Conservation (phyloP, 495 filamentous ascomycete species). For the Podospora bellae-mahoneyi region DNA sequence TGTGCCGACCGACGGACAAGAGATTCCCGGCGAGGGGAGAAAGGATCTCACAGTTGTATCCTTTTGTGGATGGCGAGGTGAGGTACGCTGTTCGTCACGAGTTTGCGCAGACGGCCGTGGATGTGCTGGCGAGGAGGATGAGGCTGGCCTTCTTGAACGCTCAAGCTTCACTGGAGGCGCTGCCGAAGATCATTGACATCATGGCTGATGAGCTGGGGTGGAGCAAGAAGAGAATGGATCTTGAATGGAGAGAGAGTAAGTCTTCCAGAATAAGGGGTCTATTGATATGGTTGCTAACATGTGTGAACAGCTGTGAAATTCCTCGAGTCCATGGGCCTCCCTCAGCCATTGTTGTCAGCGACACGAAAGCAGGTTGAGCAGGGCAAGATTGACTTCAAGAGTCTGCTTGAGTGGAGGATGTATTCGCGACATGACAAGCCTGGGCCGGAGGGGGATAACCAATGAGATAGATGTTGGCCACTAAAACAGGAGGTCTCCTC, state of each 20-base stretch:
- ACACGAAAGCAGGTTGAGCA: slow-evolving; percentile 75
- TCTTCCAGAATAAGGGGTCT: neutral
- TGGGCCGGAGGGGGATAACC: slow-evolving; percentile 19
- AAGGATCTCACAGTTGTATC: slow-evolving; percentile 78
- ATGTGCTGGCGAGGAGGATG: slow-evolving; percentile 84
- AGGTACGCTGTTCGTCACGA: slow-evolving; percentile 87
- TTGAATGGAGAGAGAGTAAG: slow-evolving; percentile 78
- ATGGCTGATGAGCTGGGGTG: slow-evolving; percentile 89
- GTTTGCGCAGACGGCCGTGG: slow-evolving; percentile 90
- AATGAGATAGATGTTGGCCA: neutral
- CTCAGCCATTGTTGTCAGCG: slow-evolving; percentile 66
- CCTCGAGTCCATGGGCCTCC: slow-evolving; percentile 82
- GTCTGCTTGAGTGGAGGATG: slow-evolving; percentile 64
- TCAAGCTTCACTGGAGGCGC: slow-evolving; percentile 86
- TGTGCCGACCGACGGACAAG: slow-evolving; percentile 74
- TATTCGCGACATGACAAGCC: slow-evolving; percentile 65
- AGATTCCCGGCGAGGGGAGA: slow-evolving; percentile 87
- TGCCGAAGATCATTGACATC: slow-evolving; percentile 85
- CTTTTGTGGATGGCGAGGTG: slow-evolving; percentile 95
- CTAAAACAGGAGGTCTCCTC: neutral
- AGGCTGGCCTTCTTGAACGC: slow-evolving; percentile 92
- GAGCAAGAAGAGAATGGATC: slow-evolving; percentile 67
- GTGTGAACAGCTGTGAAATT: slow-evolving; percentile 56
- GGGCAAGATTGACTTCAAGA: slow-evolving; percentile 67
- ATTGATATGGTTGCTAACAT: slow-evolving; percentile 1